Percentiles rank a stretch among this genome's conserved stretches.
Evolutionary conservation across 495 filamentous ascomycete species (phyloP).

Genomic region (Melanomma pulvis-pyrius): DNA sequence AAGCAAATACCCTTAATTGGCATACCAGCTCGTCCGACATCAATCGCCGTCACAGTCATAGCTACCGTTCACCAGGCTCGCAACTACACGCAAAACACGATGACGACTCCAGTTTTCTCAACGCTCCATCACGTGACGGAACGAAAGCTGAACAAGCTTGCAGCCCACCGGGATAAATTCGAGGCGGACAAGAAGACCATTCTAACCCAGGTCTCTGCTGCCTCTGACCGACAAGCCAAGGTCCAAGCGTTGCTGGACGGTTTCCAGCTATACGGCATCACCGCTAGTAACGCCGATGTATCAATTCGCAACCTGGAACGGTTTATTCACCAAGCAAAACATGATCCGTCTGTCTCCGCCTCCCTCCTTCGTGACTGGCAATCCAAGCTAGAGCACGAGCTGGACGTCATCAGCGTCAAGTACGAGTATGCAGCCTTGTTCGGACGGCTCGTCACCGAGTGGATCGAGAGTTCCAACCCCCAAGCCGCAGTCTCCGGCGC

Average conservation of each 20-base stretch:
- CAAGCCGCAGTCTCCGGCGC: constrained; percentile 6
- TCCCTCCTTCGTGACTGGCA: constrained; percentile 40
- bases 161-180: constrained; percentile 28
- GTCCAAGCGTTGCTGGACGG: constrained; percentile 17
- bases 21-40: too few relatives aligned
- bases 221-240: constrained; percentile 5
- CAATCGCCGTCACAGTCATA: too few relatives aligned
- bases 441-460: constrained; percentile 39
- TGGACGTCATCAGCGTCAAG: constrained; percentile 39
- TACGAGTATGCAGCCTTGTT: constrained; percentile 42
- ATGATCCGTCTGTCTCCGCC: constrained; percentile 49
- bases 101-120: constrained; percentile 24
- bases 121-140: constrained; percentile 40
- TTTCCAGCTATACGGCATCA: constrained; percentile 22
- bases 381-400: constrained; percentile 26
- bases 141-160: constrained; percentile 38
- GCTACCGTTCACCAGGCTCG: too few relatives aligned
- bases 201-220: constrained; percentile 13
- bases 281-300: neutral
- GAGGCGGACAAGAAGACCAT: constrained; percentile 25
- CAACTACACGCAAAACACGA: neutral
- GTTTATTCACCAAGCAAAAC: constrained; percentile 50
- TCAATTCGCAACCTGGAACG: constrained; percentile 42
- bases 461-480: constrained; percentile 31
- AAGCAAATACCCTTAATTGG: too few relatives aligned